Percentiles rank a stretch among this genome's conserved stretches.
Evolutionary conservation across 768 basidiomycete species (phyloP).

Genomic region (Nidularia pulvinata): DNA sequence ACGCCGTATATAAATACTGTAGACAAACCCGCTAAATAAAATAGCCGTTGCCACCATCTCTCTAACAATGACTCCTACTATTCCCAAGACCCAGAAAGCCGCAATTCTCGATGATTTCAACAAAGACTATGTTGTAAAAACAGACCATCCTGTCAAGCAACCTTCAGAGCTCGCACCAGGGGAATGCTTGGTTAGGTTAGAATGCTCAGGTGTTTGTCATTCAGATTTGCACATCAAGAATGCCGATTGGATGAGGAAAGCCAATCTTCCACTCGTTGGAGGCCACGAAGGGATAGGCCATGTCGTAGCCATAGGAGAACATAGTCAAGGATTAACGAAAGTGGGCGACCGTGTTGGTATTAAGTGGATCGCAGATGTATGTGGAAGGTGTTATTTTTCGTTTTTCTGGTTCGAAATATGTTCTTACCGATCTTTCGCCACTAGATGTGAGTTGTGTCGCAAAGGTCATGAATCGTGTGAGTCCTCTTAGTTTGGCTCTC

Average conservation of each 20-base stretch:
- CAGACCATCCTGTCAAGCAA: constrained; percentile 56
- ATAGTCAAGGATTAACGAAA: constrained; percentile 51
- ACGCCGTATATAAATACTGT: too few relatives aligned
- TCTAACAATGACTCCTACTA: too few relatives aligned
- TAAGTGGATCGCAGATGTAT: constrained; percentile 59
- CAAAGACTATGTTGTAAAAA: constrained; percentile 24
- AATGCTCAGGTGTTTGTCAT: constrained; percentile 66
- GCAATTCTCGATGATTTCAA: constrained; percentile 28
- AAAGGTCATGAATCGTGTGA: constrained; percentile 54
- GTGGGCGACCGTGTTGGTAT: constrained; percentile 79
- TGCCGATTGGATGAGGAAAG: constrained; percentile 63
- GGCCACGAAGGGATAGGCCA: constrained; percentile 83
- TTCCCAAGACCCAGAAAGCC: constrained; percentile 34
- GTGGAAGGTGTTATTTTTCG: constrained; percentile 26
- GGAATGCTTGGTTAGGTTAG: constrained; percentile 72
- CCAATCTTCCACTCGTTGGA: constrained; percentile 59
- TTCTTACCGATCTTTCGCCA: background rate
- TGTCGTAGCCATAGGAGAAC: constrained; percentile 74
- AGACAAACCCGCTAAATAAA: too few relatives aligned
- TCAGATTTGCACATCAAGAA: constrained; percentile 72
- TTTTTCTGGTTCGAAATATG: background rate
- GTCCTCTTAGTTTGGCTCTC: too few relatives aligned
- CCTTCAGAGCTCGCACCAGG: constrained; percentile 55
- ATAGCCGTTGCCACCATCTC: too few relatives aligned
- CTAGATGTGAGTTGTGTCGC: constrained; percentile 70